These are phyloP conservation scores for Periglandula ipomoeae DNA, from an alignment of 2,329 filamentous ascomycete genomes.

Conservation along the genomic window DNA sequence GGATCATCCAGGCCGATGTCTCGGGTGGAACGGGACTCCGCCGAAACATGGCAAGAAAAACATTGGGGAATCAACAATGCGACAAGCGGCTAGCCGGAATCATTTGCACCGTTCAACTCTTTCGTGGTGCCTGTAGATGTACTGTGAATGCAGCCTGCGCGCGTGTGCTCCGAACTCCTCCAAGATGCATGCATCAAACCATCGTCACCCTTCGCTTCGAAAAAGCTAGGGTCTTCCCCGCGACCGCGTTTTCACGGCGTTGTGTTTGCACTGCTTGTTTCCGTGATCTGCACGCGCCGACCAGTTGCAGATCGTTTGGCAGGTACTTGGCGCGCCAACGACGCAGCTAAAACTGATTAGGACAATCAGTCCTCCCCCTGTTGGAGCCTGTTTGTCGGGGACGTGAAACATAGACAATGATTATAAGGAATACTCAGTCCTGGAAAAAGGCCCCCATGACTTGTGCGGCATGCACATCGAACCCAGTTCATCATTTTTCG, in stretches of 20 bases:
- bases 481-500: too few species aligned
- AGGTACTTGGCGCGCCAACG: neutral
- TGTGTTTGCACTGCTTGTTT: neutral
- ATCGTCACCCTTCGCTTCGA: neutral
- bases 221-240: neutral
- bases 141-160: neutral
- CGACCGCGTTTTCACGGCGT: too few species aligned
- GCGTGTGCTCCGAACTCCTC: neutral
- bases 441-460: too few species aligned
- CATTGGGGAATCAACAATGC: neutral
- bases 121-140: too few species aligned
- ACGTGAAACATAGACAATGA: too few species aligned
- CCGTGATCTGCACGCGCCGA: neutral
- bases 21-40: slow-evolving; percentile 1
- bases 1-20: neutral
- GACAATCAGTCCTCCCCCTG: neutral
- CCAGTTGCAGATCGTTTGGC: too few species aligned
- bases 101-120: too few species aligned
- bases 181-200: neutral
- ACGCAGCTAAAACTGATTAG: neutral
- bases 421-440: too few species aligned
- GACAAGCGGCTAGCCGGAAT: neutral
- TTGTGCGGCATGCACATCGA: too few species aligned
- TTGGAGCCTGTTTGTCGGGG: neutral
- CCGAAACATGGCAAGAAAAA: neutral